phyloP scores from a whole-genome alignment of 352 stramenopile species.

The Globisporangium iwayamae region DNA sequence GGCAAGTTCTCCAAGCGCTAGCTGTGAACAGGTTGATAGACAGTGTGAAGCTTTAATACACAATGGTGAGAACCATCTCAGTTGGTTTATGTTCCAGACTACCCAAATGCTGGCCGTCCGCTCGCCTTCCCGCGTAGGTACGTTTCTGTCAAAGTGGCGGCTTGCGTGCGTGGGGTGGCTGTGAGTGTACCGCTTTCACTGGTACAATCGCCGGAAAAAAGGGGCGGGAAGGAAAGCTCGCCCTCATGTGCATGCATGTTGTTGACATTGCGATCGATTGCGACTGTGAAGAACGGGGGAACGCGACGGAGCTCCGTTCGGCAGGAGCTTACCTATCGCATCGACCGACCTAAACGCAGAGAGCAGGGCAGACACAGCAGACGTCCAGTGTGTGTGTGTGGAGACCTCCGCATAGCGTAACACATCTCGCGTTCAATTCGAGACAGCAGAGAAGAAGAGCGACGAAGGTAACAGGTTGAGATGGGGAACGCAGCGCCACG shows the following conservation, averaged over 20 bases:
- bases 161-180: not conserved
- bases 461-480: not conserved
- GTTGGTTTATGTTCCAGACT: too few species aligned
- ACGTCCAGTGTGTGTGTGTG: not conserved
- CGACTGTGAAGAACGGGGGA: constrained; percentile 4
- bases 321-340: not conserved
- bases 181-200: not conserved
- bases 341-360: too few species aligned
- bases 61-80: not conserved
- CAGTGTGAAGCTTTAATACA: not conserved
- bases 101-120: not conserved
- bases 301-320: constrained; percentile 1
- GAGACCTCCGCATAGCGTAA: not conserved
- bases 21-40: not conserved
- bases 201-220: constrained; percentile 1
- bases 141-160: not conserved
- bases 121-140: not conserved
- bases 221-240: not conserved
- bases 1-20: constrained; percentile 23
- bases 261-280: not conserved
- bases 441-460: not conserved
- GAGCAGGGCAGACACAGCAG: not conserved
- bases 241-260: not conserved
- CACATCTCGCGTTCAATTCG: not conserved
- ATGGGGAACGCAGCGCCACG: constrained; percentile 86